Percentiles rank a stretch among this genome's conserved stretches.
Evolutionary conservation across 805 yeast genomes (phyloP).

Genomic region (Pichia nakasei): DNA sequence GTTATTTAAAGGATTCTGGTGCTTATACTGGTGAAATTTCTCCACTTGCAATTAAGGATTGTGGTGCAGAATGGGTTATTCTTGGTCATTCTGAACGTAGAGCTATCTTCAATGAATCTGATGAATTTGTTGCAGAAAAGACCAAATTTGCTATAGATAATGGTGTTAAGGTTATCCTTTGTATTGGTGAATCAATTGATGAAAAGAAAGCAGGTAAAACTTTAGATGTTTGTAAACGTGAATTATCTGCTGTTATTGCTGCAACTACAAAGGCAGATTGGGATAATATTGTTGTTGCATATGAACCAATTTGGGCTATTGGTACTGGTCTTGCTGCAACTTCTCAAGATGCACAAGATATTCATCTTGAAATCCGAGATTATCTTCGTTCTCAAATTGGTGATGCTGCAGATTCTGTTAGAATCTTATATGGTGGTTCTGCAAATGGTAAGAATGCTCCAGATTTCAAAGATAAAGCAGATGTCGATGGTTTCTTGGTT

Average conservation of each 20-base stretch:
- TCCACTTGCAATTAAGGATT: slow-evolving; percentile 79
- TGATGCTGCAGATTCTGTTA: slow-evolving; percentile 64
- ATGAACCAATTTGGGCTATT: slow-evolving; percentile 99
- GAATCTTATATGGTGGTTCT: slow-evolving; percentile 98
- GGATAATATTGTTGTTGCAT: slow-evolving; percentile 88
- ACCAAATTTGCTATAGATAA: slow-evolving; percentile 86
- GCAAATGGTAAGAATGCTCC: slow-evolving; percentile 91
- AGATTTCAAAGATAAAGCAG: slow-evolving; percentile 83
- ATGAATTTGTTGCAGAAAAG: slow-evolving; percentile 88
- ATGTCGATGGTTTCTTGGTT: slow-evolving; percentile 97
- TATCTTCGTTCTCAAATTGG: slow-evolving; percentile 75
- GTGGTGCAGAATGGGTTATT: slow-evolving; percentile 90
- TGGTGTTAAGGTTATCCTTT: slow-evolving; percentile 86
- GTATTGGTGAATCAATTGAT: slow-evolving; percentile 96
- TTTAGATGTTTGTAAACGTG: slow-evolving; percentile 78
- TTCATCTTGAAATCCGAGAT: slow-evolving; percentile 82
- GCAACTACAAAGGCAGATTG: slow-evolving; percentile 60
- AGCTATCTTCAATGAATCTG: slow-evolving; percentile 82
- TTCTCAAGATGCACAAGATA: slow-evolving; percentile 94
- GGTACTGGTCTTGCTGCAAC: slow-evolving; percentile 99
- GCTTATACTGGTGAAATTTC: slow-evolving; percentile 98
- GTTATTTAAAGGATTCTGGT: slow-evolving; percentile 81
- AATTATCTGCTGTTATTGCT: slow-evolving; percentile 80
- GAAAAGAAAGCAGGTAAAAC: slow-evolving; percentile 89
- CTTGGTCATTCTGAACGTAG: slow-evolving; percentile 99